Evolutionary conservation across 192 early-diverging fungal genomes (phyloP).

Genomic region (Backusella circina): DNA sequence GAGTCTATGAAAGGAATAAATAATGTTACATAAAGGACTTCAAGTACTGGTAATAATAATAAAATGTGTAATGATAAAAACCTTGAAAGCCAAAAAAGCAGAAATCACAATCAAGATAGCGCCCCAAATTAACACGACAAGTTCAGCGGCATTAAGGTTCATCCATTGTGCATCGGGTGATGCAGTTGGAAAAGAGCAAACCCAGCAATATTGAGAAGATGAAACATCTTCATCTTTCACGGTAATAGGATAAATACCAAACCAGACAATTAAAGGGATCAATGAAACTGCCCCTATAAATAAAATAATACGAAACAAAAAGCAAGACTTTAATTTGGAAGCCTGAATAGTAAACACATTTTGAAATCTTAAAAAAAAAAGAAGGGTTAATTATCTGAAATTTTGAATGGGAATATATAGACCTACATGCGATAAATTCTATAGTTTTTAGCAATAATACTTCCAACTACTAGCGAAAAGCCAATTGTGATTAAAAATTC

Average conservation of each 20-base stretch:
- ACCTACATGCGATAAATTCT: constrained; percentile 35
- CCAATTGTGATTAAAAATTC: constrained; percentile 36
- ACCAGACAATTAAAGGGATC: constrained; percentile 15
- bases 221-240: not conserved
- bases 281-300: not conserved
- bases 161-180: constrained; percentile 2
- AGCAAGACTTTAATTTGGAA: constrained; percentile 24
- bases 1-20: constrained; percentile 28
- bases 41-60: constrained; percentile 4
- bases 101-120: constrained; percentile 18
- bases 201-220: not conserved
- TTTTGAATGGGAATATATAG: not conserved
- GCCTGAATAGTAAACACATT: constrained; percentile 30
- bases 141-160: constrained; percentile 24
- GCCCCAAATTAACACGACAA: constrained; percentile 9
- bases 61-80: not conserved
- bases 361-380: constrained; percentile 9
- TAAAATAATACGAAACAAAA: constrained; percentile 11
- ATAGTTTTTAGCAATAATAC: constrained; percentile 51
- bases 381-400: not conserved
- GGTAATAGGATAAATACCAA: constrained; percentile 1
- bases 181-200: constrained; percentile 20
- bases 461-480: constrained; percentile 41
- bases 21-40: not conserved
- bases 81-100: constrained; percentile 38